phyloP scores from a whole-genome alignment of 352 stramenopile genomes.

The Globisporangium mamillatum region DNA sequence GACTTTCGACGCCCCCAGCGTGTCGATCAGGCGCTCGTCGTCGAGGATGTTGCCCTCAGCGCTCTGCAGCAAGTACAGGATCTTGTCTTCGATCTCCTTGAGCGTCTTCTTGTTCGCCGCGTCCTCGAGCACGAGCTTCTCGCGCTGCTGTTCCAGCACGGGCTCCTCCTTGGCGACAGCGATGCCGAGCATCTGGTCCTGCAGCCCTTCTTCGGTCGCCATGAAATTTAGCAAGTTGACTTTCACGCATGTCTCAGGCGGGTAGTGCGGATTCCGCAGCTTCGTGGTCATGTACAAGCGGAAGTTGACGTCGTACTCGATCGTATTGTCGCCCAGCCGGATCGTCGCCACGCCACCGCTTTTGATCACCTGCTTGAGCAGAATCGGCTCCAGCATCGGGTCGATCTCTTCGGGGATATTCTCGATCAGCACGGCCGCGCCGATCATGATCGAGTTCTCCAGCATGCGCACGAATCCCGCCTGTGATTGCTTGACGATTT shows the following conservation, averaged over 20 bases:
- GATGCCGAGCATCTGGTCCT: conserved; percentile 96
- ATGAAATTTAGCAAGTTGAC: conserved; percentile 97
- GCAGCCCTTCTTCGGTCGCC: conserved; percentile 92
- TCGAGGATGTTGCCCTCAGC: conserved; percentile 95
- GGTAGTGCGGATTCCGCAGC: conserved; percentile 92
- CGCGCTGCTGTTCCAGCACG: conserved; percentile 89
- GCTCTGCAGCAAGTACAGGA: conserved; percentile 91
- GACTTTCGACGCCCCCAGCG: conserved; percentile 90
- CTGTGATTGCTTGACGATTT: conserved; percentile 93
- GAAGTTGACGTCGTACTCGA: conserved; percentile 94
- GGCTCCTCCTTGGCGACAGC: conserved; percentile 93
- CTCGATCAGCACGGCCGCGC: conserved; percentile 91
- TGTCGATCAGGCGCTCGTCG: conserved; percentile 94
- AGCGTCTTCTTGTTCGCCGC: conserved; percentile 93
- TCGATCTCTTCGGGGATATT: conserved; percentile 94
- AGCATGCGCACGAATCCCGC: conserved; percentile 93
- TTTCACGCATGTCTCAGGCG: conserved; percentile 94
- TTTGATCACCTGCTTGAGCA: conserved; percentile 93
- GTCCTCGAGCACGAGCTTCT: conserved; percentile 93
- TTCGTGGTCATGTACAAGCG: conserved; percentile 95
- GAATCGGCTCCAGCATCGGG: conserved; percentile 91
- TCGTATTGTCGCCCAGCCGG: conserved; percentile 90
- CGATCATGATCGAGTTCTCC: conserved; percentile 95
- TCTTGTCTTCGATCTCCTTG: conserved; percentile 97
- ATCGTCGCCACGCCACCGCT: conserved; percentile 89